Evolutionary conservation across 2,329 filamentous ascomycete genomes (phyloP), one percentile per base, ranked within the genome.

Genomic region (Colletotrichum sp.): DNA sequence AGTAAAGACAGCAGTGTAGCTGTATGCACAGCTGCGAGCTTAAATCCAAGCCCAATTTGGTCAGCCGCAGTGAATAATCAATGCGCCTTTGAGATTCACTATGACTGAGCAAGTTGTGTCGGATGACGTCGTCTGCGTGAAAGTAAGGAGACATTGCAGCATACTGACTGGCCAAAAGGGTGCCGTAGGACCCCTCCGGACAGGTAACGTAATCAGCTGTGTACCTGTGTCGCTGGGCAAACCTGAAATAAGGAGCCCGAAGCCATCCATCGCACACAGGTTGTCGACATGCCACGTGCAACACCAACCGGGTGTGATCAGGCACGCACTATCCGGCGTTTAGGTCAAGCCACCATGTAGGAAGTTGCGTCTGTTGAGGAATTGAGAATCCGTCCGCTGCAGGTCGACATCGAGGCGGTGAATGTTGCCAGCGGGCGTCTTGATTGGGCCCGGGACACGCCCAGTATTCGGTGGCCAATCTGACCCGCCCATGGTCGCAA

Each of bases 1-100:
- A 55, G 1, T 1, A 21, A 55, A 55, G 18, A 55, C 8, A 21
- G 49, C n/a, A 55, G 18, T 55, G 18, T 1, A 21, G 49, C 44
- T 52, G 44, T 1, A 21, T n/a, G 18, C 12, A 12, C 44, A 52
- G 44, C 49, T 1, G 18, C 0, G 8, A 8, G 18, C 18, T 55
- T 55, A 0, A 21, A 5, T 55, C 8, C n/a, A 55, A 55, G 18
- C 18, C 49, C 3, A 55, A 55, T 55, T 1, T 55, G n/a, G 49
- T 1, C 49, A 21, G 49, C 8, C 18, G 0, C 18, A 55, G 18
- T 55, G 8, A 21, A 1, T 55, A 0, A 55, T 55, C 18, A 0
- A 52, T 2, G 15, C 12, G 44, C 44, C 8, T 2, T 52, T 1
- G 44, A 55, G 0, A 55, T 55, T 55, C 1, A 55, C 18, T 4